Evolutionary conservation across 305 asterid species (phyloP).

Genomic region (Fraxinus xanthoxyloides): DNA sequence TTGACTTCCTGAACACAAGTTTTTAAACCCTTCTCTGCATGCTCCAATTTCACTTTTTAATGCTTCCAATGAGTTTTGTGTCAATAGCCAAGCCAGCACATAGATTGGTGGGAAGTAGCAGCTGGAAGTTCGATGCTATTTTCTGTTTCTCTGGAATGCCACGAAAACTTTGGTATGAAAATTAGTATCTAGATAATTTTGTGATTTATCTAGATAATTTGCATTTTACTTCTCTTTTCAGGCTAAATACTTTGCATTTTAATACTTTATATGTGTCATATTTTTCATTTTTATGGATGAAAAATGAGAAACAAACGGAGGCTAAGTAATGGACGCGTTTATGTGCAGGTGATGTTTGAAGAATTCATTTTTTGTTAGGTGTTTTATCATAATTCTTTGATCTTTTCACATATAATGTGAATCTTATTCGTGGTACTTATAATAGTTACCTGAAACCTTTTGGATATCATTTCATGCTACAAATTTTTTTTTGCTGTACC

Average conservation of each 20-base stretch:
- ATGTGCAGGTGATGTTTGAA: no score
- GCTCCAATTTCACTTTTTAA: not conserved
- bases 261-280: no score
- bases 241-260: not conserved
- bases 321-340: not conserved
- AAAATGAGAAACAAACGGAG: no score
- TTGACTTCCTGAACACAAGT: no score
- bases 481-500: no score
- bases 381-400: not conserved
- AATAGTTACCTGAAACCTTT: not conserved
- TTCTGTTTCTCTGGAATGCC: no score
- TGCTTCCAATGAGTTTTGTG: not conserved
- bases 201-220: not conserved
- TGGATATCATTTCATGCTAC: not conserved
- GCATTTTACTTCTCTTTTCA: not conserved
- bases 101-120: no score
- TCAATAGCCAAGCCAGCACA: no score
- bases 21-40: not conserved
- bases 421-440: not conserved
- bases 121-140: no score
- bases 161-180: no score
- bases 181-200: not conserved
- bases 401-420: not conserved
- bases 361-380: not conserved
- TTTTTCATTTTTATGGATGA: no score